Conservation (phyloP, 306 rosid genomes). For the Mucuna pruriens region DNA sequence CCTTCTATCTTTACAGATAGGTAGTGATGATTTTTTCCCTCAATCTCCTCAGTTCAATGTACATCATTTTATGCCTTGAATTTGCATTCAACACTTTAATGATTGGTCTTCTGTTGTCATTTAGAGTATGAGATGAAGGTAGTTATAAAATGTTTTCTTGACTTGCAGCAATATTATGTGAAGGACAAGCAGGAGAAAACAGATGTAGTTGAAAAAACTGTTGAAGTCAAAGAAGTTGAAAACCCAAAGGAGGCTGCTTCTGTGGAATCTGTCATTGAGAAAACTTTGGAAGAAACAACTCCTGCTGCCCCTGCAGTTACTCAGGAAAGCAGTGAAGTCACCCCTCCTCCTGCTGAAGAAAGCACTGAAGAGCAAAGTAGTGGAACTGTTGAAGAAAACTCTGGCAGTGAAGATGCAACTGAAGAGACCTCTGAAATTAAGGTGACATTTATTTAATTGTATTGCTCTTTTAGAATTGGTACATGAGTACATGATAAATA, state of each 20-base stretch:
- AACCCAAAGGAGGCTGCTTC: conserved; percentile 48
- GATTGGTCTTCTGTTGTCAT: not conserved
- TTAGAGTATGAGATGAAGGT: not conserved
- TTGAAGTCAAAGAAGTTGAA: conserved; percentile 69
- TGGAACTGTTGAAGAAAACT: conserved; percentile 47
- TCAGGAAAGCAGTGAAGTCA: conserved; percentile 56
- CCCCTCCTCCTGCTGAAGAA: conserved; percentile 53
- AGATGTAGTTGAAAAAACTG: conserved; percentile 50
- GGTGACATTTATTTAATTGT: conserved; percentile 50
- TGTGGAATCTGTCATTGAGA: conserved; percentile 50
- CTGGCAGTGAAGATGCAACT: conserved; percentile 63
- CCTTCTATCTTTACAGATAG: not conserved
- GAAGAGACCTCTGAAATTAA: conserved; percentile 81
- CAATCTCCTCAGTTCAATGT: conserved; percentile 4
- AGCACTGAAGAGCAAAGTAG: conserved; percentile 56
- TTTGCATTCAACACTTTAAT: not conserved
- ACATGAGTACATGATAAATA: not conserved
- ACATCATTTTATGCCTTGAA: not conserved
- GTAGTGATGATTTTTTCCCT: conserved; percentile 4
- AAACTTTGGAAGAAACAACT: conserved; percentile 49
- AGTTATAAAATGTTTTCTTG: conserved; percentile 27
- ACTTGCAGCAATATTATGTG: conserved; percentile 69
- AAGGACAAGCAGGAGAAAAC: conserved; percentile 61
- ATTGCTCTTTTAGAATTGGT: not conserved
- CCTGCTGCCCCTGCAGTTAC: conserved; percentile 44